Evolutionary conservation across 805 yeast genomes (phyloP).

Genomic region (Wickerhamiella occidentalis): DNA sequence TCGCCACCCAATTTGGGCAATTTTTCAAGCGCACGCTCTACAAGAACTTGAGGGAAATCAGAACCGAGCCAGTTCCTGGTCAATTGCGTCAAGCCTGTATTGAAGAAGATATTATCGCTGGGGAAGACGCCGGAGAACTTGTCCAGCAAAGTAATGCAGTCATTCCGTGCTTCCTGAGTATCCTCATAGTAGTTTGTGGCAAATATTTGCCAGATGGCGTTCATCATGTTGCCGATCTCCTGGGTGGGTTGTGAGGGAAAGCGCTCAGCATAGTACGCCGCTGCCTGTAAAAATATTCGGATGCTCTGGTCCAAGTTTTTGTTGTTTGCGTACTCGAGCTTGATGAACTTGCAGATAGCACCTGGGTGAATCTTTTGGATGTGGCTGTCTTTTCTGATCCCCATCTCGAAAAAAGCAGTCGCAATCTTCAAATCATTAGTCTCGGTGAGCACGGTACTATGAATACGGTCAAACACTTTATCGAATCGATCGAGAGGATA

Average conservation of each 20-base stretch:
- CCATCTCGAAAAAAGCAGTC: constrained; percentile 18
- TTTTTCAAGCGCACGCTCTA: constrained; percentile 4
- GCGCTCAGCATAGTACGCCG: constrained; percentile 9
- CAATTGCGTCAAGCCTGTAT: constrained; percentile 16
- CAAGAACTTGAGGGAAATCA: constrained; percentile 15
- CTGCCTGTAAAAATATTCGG: constrained; percentile 14
- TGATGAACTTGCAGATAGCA: constrained; percentile 20
- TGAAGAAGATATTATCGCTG: constrained; percentile 14
- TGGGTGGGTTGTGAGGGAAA: constrained; percentile 5
- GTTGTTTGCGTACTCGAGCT: constrained; percentile 11
- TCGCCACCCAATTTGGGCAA: constrained; percentile 12
- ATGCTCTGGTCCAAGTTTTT: constrained; percentile 13
- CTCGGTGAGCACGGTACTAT: constrained; percentile 21
- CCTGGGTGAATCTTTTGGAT: constrained; percentile 19
- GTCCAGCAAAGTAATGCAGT: constrained; percentile 9
- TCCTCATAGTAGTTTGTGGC: constrained; percentile 13
- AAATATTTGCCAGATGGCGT: constrained; percentile 15
- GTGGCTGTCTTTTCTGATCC: constrained; percentile 12
- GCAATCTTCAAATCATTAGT: constrained; percentile 17
- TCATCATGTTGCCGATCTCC: constrained; percentile 15
- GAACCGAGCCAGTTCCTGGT: constrained; percentile 19
- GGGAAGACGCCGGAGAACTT: constrained; percentile 9
- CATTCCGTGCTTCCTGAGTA: constrained; percentile 15
- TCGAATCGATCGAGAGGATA: constrained; percentile 15
- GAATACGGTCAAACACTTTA: constrained; percentile 17